These are phyloP conservation scores for Alternaria brassicicola DNA, from an alignment of 2,329 filamentous ascomycete species.

Conservation along the genomic window DNA sequence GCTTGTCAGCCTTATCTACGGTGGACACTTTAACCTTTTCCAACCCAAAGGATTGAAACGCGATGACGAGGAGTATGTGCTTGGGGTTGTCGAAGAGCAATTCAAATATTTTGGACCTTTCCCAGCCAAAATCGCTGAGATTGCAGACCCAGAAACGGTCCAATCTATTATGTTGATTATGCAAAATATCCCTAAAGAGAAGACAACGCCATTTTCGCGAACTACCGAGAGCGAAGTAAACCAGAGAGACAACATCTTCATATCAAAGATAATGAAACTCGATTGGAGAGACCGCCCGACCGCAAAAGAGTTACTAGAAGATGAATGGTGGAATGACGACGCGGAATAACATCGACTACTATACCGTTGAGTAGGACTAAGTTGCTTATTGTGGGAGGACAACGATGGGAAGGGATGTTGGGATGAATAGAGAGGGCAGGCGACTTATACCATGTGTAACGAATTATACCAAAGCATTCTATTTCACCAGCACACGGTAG, in stretches of 20 bases:
- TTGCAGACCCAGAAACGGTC: constrained; percentile 24
- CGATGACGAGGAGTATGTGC: constrained; percentile 31
- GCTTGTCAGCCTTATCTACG: constrained; percentile 40
- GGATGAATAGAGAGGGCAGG: neutral
- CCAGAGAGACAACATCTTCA: constrained; percentile 36
- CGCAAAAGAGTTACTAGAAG: constrained; percentile 47
- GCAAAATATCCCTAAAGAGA: constrained; percentile 17
- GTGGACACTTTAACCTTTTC: constrained; percentile 34
- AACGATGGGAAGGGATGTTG: neutral
- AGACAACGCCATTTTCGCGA: constrained; percentile 19
- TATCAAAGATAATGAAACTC: constrained; percentile 54
- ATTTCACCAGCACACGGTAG: neutral
- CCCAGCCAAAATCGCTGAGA: constrained; percentile 26
- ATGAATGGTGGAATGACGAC: constrained; percentile 45
- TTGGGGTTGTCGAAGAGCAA: constrained; percentile 30
- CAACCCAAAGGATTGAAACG: constrained; percentile 26
- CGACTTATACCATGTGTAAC: too few relatives aligned
- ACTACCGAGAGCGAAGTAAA: constrained; percentile 20
- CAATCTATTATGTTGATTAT: constrained; percentile 16
- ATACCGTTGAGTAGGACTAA: neutral
- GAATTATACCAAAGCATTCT: neutral
- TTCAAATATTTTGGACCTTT: constrained; percentile 35
- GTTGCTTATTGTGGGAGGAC: neutral
- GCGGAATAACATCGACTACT: neutral
- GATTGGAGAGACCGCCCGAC: constrained; percentile 52